Percentiles rank a stretch among this genome's conserved stretches.
Evolutionary conservation across 768 basidiomycete genomes (phyloP).

Genomic region (Lentinula raphanica): DNA sequence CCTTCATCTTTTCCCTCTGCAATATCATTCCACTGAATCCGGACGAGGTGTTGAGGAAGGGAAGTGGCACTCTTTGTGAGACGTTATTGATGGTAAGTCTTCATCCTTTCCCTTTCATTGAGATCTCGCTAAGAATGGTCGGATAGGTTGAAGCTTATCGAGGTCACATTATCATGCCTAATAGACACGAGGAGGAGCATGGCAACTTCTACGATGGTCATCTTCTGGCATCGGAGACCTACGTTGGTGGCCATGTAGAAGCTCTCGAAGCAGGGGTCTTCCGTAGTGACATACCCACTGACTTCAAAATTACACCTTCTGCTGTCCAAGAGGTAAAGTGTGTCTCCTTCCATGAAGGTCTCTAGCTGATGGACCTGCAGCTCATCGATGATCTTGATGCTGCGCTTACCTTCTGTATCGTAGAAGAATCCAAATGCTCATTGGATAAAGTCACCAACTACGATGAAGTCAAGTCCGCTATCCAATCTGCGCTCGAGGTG

Average conservation of each 20-base stretch:
- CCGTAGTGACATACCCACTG: slow-evolving; percentile 88
- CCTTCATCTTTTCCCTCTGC: slow-evolving; percentile 98
- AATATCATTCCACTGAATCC: slow-evolving; percentile 98
- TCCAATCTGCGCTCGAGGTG: slow-evolving; percentile 71
- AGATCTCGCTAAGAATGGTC: too few relatives aligned
- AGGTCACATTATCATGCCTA: slow-evolving; percentile 94
- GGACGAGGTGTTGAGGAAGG: slow-evolving; percentile 94
- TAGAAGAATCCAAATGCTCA: slow-evolving; percentile 75
- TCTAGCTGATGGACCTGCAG: slow-evolving; percentile 33
- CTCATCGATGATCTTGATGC: slow-evolving; percentile 92
- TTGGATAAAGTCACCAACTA: slow-evolving; percentile 91
- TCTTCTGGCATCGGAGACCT: slow-evolving; percentile 94
- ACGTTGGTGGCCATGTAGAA: slow-evolving; percentile 98
- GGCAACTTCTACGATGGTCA: slow-evolving; percentile 95
- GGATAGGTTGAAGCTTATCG: slow-evolving; percentile 90
- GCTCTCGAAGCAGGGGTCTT: slow-evolving; percentile 98
- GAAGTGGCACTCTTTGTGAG: slow-evolving; percentile 94
- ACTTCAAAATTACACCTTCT: slow-evolving; percentile 89
- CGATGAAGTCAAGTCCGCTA: slow-evolving; percentile 81
- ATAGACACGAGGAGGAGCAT: slow-evolving; percentile 89
- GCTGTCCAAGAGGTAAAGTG: slow-evolving; percentile 73
- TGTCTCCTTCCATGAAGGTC: not conserved
- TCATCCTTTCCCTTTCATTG: not conserved
- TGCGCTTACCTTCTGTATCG: slow-evolving; percentile 83
- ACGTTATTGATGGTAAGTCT: slow-evolving; percentile 88